Conservation (phyloP, 139 green algal species). For the Auxenochlorella pyrenoidosa region DNA sequence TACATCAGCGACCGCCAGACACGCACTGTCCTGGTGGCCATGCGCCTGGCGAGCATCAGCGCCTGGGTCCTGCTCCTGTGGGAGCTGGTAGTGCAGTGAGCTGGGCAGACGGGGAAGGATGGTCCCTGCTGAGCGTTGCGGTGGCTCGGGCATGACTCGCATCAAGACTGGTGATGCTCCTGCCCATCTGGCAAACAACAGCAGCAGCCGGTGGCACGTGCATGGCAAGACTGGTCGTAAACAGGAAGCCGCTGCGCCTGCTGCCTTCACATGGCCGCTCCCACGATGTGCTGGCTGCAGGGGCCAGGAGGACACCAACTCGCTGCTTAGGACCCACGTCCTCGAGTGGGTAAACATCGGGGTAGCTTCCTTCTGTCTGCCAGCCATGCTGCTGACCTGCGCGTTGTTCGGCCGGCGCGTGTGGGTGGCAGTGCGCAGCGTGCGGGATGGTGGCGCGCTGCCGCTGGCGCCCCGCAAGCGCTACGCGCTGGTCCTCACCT, state of each 20-base stretch:
- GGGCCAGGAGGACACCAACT: background rate
- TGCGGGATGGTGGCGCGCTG: background rate
- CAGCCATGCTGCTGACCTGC: background rate
- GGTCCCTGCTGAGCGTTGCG: no score
- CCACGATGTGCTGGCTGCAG: background rate
- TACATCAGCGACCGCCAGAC: constrained; percentile 1
- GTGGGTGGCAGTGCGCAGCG: background rate
- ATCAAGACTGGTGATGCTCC: no score
- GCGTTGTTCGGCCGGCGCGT: background rate
- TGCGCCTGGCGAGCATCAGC: background rate
- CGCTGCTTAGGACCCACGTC: background rate
- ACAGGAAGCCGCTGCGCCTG: no score
- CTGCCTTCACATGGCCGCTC: no score
- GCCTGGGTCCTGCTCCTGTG: background rate
- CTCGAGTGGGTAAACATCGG: background rate
- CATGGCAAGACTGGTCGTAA: no score
- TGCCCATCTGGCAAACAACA: no score
- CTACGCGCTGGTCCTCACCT: background rate
- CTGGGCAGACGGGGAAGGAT: no score
- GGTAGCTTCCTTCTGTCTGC: background rate
- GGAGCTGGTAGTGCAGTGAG: background rate
- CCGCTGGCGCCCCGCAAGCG: background rate
- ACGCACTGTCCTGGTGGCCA: background rate
- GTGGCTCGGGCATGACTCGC: no score
- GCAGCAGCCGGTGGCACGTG: no score